A percentile compares a stretch with the other conserved stretches of the same genome.
phyloP scores from a whole-genome alignment of 2,329 filamentous ascomycete species.

The Fusarium domesticum region DNA sequence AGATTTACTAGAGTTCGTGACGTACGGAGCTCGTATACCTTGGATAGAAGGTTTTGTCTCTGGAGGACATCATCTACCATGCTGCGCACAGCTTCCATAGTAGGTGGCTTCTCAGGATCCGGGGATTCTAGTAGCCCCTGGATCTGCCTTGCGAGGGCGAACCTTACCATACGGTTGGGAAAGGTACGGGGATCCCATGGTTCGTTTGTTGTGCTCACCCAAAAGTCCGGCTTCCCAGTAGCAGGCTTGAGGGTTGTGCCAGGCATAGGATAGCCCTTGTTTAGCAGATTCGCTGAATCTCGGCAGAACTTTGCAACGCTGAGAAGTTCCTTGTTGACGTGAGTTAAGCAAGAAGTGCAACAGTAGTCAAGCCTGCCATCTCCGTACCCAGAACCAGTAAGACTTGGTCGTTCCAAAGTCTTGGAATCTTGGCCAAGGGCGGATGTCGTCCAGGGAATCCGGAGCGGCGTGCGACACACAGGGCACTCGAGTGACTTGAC shows the following conservation, averaged over 20 bases:
- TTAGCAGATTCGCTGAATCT: conserved; percentile 48
- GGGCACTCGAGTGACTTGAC: conserved; percentile 47
- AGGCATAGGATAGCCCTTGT: conserved; percentile 54
- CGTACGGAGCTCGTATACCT: conserved; percentile 7
- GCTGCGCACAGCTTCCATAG: conserved; percentile 50
- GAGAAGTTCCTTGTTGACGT: conserved; percentile 54
- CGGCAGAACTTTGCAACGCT: conserved; percentile 55
- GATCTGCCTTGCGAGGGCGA: conserved; percentile 43
- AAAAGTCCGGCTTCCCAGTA: conserved; percentile 47
- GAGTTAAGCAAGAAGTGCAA: conserved; percentile 51
- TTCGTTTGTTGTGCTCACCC: neutral
- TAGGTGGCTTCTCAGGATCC: conserved; percentile 29
- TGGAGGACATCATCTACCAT: conserved; percentile 48
- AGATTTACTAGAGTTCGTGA: neutral
- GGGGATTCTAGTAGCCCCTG: conserved; percentile 37
- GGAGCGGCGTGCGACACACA: conserved; percentile 32
- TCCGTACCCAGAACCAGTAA: conserved; percentile 56
- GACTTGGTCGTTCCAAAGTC: conserved; percentile 19
- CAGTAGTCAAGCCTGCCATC: conserved; percentile 50
- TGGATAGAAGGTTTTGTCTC: conserved; percentile 25
- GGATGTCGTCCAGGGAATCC: conserved; percentile 55
- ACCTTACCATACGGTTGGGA: conserved; percentile 56
- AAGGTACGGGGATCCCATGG: conserved; percentile 42
- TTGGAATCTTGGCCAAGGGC: conserved; percentile 17
- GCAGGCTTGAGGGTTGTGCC: conserved; percentile 61